phyloP scores from a whole-genome alignment of 306 rosid species.

The Sicyos edulis region DNA sequence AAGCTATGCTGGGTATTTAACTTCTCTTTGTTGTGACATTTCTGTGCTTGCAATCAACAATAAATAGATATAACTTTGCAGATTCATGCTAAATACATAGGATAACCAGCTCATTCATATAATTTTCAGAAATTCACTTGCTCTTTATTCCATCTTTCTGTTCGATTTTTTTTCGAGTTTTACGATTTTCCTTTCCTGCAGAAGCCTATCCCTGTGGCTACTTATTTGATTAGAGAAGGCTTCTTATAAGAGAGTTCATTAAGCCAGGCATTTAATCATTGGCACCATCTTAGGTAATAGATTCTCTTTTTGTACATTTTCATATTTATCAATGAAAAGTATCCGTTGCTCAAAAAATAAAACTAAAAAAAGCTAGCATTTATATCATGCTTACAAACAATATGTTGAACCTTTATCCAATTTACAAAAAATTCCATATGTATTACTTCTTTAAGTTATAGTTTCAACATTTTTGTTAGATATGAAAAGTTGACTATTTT shows the following conservation, averaged over 20 bases:
- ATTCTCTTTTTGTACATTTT: too few species aligned
- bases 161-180: neutral
- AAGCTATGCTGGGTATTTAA: neutral
- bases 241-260: too few species aligned
- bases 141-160: neutral
- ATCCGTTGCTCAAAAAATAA: too few species aligned
- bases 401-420: too few species aligned
- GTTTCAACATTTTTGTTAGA: neutral
- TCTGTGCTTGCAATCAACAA: conserved; percentile 5
- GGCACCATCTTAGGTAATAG: too few species aligned
- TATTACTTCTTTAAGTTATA: neutral
- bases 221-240: neutral
- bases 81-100: neutral
- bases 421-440: too few species aligned
- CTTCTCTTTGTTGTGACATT: neutral
- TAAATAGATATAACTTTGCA: neutral
- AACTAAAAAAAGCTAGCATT: too few species aligned
- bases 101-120: neutral
- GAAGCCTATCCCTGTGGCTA: neutral
- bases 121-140: neutral
- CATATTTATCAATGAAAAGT: too few species aligned
- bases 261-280: too few species aligned
- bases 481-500: neutral
- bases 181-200: neutral
- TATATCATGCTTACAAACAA: too few species aligned